Conservation (phyloP, 352 stramenopile species). For the Phytophthora podocarpi region DNA sequence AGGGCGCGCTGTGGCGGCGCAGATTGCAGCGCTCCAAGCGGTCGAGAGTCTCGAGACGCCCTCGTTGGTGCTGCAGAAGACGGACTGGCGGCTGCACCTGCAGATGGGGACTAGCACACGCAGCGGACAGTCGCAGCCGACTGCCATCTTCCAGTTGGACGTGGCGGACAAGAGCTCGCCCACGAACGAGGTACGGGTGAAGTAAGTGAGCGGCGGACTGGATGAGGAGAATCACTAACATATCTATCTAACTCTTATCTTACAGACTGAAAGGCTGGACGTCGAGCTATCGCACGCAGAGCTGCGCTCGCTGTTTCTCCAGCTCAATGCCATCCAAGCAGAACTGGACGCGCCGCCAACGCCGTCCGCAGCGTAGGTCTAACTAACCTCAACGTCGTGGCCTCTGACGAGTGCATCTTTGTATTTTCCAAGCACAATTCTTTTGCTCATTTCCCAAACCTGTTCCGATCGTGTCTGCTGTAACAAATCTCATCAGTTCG, state of each 20-base stretch:
- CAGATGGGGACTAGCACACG: slow-evolving; percentile 53
- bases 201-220: not conserved
- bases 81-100: slow-evolving; percentile 60
- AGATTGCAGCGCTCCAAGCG: slow-evolving; percentile 9
- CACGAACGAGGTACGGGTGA: slow-evolving; percentile 13
- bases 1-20: slow-evolving; percentile 18
- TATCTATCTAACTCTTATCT: not conserved
- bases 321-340: slow-evolving; percentile 67
- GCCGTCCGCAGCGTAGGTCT: slow-evolving; percentile 20
- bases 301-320: slow-evolving; percentile 54
- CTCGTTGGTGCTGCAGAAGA: slow-evolving; percentile 38
- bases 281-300: slow-evolving; percentile 66
- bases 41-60: slow-evolving; percentile 19
- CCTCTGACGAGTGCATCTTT: not conserved
- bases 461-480: not conserved
- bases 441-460: not conserved
- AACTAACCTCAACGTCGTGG: not conserved
- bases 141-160: slow-evolving; percentile 61
- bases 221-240: not conserved
- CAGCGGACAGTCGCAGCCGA: slow-evolving; percentile 45
- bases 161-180: slow-evolving; percentile 25
- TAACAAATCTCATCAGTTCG: not conserved
- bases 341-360: slow-evolving; percentile 41
- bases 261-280: slow-evolving; percentile 53
- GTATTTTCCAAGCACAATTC: not conserved